Percentiles rank a stretch among this genome's conserved stretches.
Conservation (phyloP, 2,329 filamentous ascomycete genomes). For the Lecanosticta acicola region DNA sequence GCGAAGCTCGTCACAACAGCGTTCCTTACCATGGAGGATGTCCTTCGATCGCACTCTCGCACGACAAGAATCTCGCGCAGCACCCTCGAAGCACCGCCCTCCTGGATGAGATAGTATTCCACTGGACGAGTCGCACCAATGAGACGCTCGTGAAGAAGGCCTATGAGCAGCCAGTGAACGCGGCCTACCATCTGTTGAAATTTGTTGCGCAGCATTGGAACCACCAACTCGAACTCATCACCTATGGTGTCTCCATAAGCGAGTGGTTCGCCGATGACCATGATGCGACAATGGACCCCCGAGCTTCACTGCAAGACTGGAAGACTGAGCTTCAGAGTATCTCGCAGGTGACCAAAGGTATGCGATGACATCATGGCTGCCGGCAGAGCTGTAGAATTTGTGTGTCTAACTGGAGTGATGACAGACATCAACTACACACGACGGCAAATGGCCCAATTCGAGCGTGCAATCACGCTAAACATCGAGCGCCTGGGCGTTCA, state of each 20-base stretch:
- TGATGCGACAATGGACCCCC: slow-evolving; percentile 11
- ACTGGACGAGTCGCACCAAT: slow-evolving; percentile 13
- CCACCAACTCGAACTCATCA: slow-evolving; percentile 18
- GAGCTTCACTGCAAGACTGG: slow-evolving; percentile 13
- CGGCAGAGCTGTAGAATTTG: too few species aligned
- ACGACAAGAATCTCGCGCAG: neutral
- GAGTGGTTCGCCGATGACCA: slow-evolving; percentile 24
- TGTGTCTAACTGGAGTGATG: neutral
- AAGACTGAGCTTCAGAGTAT: slow-evolving; percentile 17
- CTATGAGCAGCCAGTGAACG: slow-evolving; percentile 4
- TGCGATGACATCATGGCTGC: neutral
- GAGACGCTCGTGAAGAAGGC: slow-evolving; percentile 1
- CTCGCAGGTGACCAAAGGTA: slow-evolving; percentile 9
- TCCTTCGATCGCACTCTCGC: slow-evolving; percentile 4
- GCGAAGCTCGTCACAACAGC: slow-evolving; percentile 10
- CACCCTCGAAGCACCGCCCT: slow-evolving; percentile 8
- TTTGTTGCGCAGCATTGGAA: slow-evolving; percentile 15
- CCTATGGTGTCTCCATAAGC: slow-evolving; percentile 9
- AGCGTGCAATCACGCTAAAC: slow-evolving; percentile 18
- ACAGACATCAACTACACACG: slow-evolving; percentile 20
- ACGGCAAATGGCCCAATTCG: slow-evolving; percentile 19
- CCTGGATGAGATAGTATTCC: slow-evolving; percentile 15
- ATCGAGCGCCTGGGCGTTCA: slow-evolving; percentile 20
- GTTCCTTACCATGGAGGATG: slow-evolving; percentile 12
- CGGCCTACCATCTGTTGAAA: slow-evolving; percentile 18